phyloP scores from a whole-genome alignment of 2,329 filamentous ascomycete species.

The Aspergillus melleus region DNA sequence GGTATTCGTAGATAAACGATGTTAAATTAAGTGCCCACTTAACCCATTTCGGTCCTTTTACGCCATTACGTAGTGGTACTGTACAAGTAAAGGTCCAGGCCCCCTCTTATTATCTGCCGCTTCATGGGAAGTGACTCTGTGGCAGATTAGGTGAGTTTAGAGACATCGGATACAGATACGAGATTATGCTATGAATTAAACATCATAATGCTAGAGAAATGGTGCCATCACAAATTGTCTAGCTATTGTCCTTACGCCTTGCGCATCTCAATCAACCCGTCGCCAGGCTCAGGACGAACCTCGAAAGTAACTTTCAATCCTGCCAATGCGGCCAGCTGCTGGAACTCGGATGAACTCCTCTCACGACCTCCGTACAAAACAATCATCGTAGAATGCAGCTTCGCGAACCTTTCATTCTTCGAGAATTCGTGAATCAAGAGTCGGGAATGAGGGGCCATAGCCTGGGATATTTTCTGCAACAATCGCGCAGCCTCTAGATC shows the following conservation, averaged over 20 bases:
- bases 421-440: slow-evolving; percentile 39
- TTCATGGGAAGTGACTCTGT: no score
- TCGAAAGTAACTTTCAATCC: slow-evolving; percentile 39
- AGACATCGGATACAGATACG: no score
- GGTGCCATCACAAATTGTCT: no score
- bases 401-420: slow-evolving; percentile 37
- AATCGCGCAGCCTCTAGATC: slow-evolving; percentile 38
- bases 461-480: slow-evolving; percentile 36
- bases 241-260: background rate
- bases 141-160: no score
- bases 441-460: slow-evolving; percentile 35
- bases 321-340: slow-evolving; percentile 31
- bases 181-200: no score
- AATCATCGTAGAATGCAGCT: slow-evolving; percentile 41
- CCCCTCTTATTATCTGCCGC: no score
- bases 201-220: no score
- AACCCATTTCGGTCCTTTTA: no score
- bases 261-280: slow-evolving; percentile 40
- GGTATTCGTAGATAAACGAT: no score
- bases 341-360: slow-evolving; percentile 37
- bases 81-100: no score
- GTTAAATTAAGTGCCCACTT: no score
- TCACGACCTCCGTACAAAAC: slow-evolving; percentile 35
- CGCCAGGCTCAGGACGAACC: slow-evolving; percentile 32
- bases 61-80: no score